Evolutionary conservation across 2,329 filamentous ascomycete genomes (phyloP).

Genomic region (Claviceps digitariae): DNA sequence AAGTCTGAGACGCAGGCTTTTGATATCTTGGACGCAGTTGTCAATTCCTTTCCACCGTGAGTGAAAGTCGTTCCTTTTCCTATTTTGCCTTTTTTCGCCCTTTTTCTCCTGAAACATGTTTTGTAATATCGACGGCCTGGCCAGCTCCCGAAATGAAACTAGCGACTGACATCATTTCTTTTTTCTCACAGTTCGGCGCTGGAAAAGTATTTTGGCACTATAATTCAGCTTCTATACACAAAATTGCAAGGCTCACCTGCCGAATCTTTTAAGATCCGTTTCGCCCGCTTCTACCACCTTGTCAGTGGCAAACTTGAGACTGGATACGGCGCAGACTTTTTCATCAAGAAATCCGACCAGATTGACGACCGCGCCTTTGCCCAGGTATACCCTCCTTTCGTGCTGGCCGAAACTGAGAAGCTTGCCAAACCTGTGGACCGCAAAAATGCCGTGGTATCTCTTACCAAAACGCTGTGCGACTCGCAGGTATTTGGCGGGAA

Average conservation of each 20-base stretch:
- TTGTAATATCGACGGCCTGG: background rate
- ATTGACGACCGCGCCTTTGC: constrained; percentile 72
- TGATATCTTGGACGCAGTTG: constrained; percentile 73
- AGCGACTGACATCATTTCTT: background rate
- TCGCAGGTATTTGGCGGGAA: constrained; percentile 70
- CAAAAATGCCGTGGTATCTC: constrained; percentile 83
- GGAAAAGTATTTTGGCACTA: constrained; percentile 63
- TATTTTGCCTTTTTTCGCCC: background rate
- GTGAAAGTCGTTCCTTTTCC: constrained; percentile 18
- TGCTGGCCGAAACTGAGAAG: constrained; percentile 80
- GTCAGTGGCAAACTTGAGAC: constrained; percentile 64
- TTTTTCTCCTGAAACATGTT: background rate
- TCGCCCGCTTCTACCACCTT: constrained; percentile 90
- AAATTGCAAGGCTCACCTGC: constrained; percentile 53
- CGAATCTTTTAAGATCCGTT: constrained; percentile 73
- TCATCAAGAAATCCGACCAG: constrained; percentile 70
- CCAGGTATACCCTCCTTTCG: constrained; percentile 72
- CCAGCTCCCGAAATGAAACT: background rate
- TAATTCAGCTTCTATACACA: constrained; percentile 73
- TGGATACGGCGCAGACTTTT: constrained; percentile 85
- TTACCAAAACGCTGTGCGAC: constrained; percentile 83
- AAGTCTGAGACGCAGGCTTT: constrained; percentile 78
- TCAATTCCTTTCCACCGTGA: constrained; percentile 59
- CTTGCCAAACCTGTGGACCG: constrained; percentile 78
- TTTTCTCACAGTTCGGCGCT: constrained; percentile 38